These are phyloP conservation scores for Aphanomyces cochlioides DNA, from an alignment of 352 stramenopile species.

Conservation along the genomic window DNA sequence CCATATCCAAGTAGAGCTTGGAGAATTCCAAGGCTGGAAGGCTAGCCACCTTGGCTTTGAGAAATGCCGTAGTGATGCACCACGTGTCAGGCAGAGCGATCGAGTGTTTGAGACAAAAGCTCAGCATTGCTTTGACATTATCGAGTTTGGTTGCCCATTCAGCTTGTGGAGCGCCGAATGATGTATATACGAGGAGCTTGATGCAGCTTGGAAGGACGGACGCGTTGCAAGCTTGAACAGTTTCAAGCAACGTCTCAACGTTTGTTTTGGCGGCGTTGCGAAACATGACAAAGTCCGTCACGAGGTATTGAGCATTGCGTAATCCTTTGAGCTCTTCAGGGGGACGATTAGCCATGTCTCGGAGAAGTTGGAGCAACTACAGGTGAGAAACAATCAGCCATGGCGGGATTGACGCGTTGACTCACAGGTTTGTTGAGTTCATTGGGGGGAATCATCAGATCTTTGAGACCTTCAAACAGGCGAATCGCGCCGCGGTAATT, in stretches of 20 bases:
- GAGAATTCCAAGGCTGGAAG: neutral
- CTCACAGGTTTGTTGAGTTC: slow-evolving; percentile 15
- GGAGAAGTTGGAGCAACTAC: slow-evolving; percentile 3
- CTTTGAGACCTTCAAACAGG: neutral
- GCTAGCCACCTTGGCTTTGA: neutral
- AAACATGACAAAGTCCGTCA: slow-evolving; percentile 8
- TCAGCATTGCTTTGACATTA: neutral
- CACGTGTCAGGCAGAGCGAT: neutral
- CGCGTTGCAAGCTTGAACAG: neutral
- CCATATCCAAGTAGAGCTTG: neutral
- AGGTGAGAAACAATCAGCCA: neutral
- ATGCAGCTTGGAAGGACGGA: neutral
- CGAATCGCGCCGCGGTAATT: neutral
- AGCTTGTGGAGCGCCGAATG: neutral
- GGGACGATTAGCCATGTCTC: neutral
- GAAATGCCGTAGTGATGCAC: slow-evolving; percentile 1
- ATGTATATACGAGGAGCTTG: slow-evolving; percentile 7
- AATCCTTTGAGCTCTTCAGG: neutral
- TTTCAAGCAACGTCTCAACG: neutral
- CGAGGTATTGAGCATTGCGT: neutral
- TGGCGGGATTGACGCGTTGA: neutral
- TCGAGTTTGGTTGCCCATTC: neutral
- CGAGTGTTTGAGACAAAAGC: neutral
- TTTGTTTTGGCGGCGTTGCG: neutral
- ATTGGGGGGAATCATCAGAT: neutral